Base-by-base conservation (phyloP, 148 eudicot species). In the Beta vulgaris region DNA sequence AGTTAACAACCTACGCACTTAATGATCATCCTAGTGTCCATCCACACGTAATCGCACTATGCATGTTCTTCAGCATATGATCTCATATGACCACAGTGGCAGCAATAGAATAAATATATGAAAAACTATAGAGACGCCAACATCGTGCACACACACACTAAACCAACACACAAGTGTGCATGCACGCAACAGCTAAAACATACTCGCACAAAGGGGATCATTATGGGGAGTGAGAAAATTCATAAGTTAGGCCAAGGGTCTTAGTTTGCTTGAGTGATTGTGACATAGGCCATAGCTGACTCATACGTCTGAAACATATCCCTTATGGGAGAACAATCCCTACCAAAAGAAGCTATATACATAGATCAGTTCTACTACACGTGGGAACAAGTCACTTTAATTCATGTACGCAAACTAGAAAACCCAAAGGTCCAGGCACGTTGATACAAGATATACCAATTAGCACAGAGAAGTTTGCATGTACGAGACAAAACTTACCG, bases 401-500 rank as follows among this genome's bases (percentile, higher is more conserved):
- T 21, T 53, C 3, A 21, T 36, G 23, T 68, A 18, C 58, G 0
- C 58, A 7, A 51, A 29, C n/a, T 23, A 49, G 23, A 10, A 23
- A 32, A 72, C n/a, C 11, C 32, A 68, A 21, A 37, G 29, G 31
- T 21, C n/a, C 26, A 40, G 48, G 19, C 44, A 25, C 69, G 14
- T 23, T 67, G 51, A 37, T 16, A 46, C n/a, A 36, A 62, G 25
- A n/a, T 54, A 55, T n/a, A 31, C 51, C 67, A n/a, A 15, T 19
- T 62, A 43, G n/a, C 9, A 66, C 29, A 72, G 37, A 73, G 32
- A 46, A 71, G 14, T 32, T 18, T 59, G n/a, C 42, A 68, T 5
- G 16, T 26, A 37, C 11, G 60, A 13, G 16, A 3, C 15, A 37
- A 43, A 39, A 77, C 84, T 67, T 88, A 95, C 99, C 85, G 96